Base-by-base conservation (phyloP, 768 basidiomycete genomes). In the Leccinum rimulosum region DNA sequence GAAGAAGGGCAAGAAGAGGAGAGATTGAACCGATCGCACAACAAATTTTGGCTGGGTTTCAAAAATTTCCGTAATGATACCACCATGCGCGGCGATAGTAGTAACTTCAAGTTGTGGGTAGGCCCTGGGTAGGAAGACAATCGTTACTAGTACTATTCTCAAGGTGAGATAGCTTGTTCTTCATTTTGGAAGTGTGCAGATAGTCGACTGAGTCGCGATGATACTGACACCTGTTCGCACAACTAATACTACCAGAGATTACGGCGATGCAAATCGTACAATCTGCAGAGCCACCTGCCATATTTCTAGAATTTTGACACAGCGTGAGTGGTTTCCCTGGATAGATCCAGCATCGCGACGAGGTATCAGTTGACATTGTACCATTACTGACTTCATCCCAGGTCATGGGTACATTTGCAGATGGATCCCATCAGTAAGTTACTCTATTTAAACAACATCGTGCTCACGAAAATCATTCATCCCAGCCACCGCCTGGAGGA, bases 31-130 rank as follows among this genome's bases (percentile, higher is more conserved):
- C 66, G 69, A 71, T 71, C 55, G 50, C 57, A 64, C 43, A 45
- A 43, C 40, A 82, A 77, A 79, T 79, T 84, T 84, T 79, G 79
- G 79, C 84, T 82, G 84, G 80, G 79, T 82, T 83, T 69, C 49
- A 74, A 78, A 75, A 68, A 40, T 66, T 73, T 45, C 19, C 43
- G 43, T 45, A 45, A 45, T 45, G 43, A 43, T 43, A 43, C 17
- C 15, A 40, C 38, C 38, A 40, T 40, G 38, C 17, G 38, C 38
- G 17, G 38, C 40, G 33, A 35, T 35, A 35, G 33, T 36, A 25
- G 25, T 25, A 36, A 36, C 33, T 33, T 33, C 33, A 33, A 33
- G 33, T 33, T 33, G 33, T 5, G 11, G 11, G 11, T 33, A 33
- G 33, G 12, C 33, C 4, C 12, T 14, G 1, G 12, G 12, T 12